These are phyloP conservation scores for Hypomyces rosellus DNA, from an alignment of 2,329 filamentous ascomycete genomes.

Conservation along the genomic window DNA sequence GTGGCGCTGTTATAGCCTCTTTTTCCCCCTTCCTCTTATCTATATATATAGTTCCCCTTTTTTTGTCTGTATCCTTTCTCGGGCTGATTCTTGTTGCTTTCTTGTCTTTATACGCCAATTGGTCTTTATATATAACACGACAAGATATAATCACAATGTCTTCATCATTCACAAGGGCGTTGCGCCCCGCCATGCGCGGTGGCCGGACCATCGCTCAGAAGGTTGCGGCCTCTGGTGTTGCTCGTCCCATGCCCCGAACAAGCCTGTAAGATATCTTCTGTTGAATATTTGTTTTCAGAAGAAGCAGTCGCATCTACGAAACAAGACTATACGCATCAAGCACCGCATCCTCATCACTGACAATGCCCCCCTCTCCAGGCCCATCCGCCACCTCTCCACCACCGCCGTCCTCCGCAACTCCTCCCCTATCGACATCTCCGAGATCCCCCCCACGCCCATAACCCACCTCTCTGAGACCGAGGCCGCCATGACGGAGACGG, in stretches of 20 bases:
- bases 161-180: conserved; percentile 44
- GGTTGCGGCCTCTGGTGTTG: conserved; percentile 19
- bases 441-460: conserved; percentile 85
- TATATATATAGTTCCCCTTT: neutral
- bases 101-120: neutral
- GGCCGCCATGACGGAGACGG: conserved; percentile 78
- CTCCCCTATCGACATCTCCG: conserved; percentile 54
- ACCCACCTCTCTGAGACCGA: conserved; percentile 89
- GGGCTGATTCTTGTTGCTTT: neutral
- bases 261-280: conserved; percentile 20
- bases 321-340: too few species aligned
- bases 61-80: neutral
- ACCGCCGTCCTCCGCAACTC: conserved; percentile 47
- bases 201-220: conserved; percentile 31
- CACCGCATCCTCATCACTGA: too few species aligned
- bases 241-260: conserved; percentile 17
- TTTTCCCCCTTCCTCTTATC: neutral
- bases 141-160: conserved; percentile 20
- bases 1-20: neutral
- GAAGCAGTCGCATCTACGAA: too few species aligned
- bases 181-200: conserved; percentile 46
- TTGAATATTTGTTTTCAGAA: too few species aligned
- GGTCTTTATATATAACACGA: neutral
- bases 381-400: conserved; percentile 52
- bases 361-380: conserved; percentile 13